Evolutionary conservation across 768 basidiomycete species (phyloP).

Genomic region (Serendipita sp.): DNA sequence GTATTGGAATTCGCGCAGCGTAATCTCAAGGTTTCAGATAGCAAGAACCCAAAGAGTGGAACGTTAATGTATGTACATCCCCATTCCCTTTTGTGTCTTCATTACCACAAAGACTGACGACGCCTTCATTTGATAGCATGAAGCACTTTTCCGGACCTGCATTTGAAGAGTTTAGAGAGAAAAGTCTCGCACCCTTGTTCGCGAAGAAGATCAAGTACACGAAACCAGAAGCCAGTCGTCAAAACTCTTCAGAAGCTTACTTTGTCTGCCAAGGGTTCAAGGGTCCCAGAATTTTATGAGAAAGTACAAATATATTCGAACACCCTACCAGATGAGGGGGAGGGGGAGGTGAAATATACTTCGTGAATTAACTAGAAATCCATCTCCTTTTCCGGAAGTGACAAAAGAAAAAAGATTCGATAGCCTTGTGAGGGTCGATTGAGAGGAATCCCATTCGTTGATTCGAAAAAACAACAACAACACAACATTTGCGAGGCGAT

Average conservation of each 20-base stretch:
- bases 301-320: background rate
- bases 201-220: constrained; percentile 38
- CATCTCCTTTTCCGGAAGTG: background rate
- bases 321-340: background rate
- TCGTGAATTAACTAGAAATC: background rate
- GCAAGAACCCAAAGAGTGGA: constrained; percentile 26
- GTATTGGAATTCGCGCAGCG: constrained; percentile 51
- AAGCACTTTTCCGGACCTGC: constrained; percentile 75
- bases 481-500: too few relatives aligned
- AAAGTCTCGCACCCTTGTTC: constrained; percentile 49
- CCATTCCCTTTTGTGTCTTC: constrained; percentile 3
- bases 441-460: too few relatives aligned
- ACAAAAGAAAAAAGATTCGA: too few relatives aligned
- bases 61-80: constrained; percentile 36
- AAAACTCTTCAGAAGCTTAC: constrained; percentile 69
- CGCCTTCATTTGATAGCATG: constrained; percentile 31
- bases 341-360: background rate
- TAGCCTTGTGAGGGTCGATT: too few relatives aligned
- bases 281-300: background rate
- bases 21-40: constrained; percentile 34
- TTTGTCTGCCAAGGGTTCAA: constrained; percentile 63
- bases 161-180: constrained; percentile 44
- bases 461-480: too few relatives aligned
- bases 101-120: constrained; percentile 8
- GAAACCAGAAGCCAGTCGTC: constrained; percentile 71